Evolutionary conservation across 192 early-diverging fungal species (phyloP), one percentile per base, ranked within the genome.

Genomic region (Chytriomyces confervae): DNA sequence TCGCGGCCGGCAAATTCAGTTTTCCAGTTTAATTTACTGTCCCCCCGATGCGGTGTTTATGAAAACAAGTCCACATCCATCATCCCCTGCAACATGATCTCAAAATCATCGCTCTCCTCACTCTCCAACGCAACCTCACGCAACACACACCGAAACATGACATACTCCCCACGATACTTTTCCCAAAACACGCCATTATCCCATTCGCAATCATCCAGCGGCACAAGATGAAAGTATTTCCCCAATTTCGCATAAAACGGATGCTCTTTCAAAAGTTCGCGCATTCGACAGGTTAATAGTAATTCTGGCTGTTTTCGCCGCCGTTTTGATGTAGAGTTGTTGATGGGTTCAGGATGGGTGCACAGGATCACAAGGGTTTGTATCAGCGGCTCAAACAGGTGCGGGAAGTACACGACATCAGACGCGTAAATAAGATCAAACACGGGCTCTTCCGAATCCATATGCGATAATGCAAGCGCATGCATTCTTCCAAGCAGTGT

Each of bases 321-420:
- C 29, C 36, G 7, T 46, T 46, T 23, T 18, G 6, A 11, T 3
- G 66, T 4, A 7, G 29, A 23, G 23, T 46, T 11, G 62, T 6
- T 63, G 62, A 36, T 20, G 62, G 10, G 13, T 11, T 11, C 36
- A 11, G 23, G 13, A 3, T 60, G 53, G 53, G 13, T 13, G 6
- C 62, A 4, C 10, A 76, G 45, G 18, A 66, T 7, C 5, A 27
- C 45, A 8, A 77, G 45, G 7, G 76, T 77, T 16, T 44, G 29
- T 23, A 77, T 77, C 49, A 77, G 53, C 8, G 76, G 67, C 18
- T 69, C 69, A 70, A 79, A 79, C n/a, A 79, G 69, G 13, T 71
- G 18, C 5, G 77, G 77, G 45, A 72, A 79, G 48, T 79, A 79
- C 16, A 79, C 77, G 11, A 79, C 77, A 47, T 79, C 77, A 18